Conservation (phyloP, 371 early-diverging fungal species). For the Zopfochytrium polystomum region DNA sequence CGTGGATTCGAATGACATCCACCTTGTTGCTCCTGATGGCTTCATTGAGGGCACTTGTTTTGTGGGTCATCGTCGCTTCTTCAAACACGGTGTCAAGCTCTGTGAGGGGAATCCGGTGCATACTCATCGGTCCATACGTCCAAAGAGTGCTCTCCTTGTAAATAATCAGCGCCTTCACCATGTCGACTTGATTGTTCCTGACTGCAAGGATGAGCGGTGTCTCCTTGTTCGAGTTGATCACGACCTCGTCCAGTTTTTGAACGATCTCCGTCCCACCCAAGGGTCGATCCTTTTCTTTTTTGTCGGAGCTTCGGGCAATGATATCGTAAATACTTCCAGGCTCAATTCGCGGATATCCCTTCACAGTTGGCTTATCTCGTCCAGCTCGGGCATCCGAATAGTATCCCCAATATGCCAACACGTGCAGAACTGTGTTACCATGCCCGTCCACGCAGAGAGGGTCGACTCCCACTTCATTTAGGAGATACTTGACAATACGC, state of each 20-base stretch:
- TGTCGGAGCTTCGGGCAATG: background rate
- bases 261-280: background rate
- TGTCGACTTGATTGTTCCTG: conserved; percentile 11
- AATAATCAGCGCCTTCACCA: conserved; percentile 28
- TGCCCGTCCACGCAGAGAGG: conserved; percentile 18
- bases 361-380: background rate
- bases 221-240: conserved; percentile 10
- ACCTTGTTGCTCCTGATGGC: conserved; percentile 20
- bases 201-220: conserved; percentile 37
- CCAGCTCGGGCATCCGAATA: conserved; percentile 10
- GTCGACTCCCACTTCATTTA: conserved; percentile 18
- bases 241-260: conserved; percentile 13
- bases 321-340: background rate
- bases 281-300: background rate
- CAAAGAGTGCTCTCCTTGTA: conserved; percentile 14
- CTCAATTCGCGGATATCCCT: background rate
- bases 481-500: conserved; percentile 23
- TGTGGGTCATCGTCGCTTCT: conserved; percentile 20
- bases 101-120: conserved; percentile 12
- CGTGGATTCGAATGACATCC: conserved; percentile 10
- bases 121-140: conserved; percentile 23
- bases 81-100: conserved; percentile 28
- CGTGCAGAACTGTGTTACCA: conserved; percentile 34
- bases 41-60: conserved; percentile 21
- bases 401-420: conserved; percentile 31